Conservation (phyloP, 495 filamentous ascomycete species). For the Acidomyces sp. region DNA sequence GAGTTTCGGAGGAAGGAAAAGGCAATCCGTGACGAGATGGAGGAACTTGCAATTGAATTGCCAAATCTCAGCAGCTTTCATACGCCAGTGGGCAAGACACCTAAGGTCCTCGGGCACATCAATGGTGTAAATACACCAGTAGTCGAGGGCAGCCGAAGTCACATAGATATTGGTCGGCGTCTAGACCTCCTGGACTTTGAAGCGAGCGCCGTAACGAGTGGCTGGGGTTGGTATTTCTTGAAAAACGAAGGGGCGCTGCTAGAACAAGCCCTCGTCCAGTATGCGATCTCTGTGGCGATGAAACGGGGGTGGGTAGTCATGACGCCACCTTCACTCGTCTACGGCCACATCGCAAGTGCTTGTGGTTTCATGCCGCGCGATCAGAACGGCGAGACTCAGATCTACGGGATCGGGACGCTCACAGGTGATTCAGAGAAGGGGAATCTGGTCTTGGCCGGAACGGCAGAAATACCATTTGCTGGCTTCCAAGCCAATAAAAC, state of each 20-base stretch:
- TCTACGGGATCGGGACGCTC: constrained; percentile 58
- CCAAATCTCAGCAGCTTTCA: constrained; percentile 71
- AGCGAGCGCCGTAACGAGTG: constrained; percentile 59
- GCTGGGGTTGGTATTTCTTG: constrained; percentile 97
- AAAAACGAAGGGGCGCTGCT: constrained; percentile 77
- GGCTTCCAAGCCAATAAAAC: constrained; percentile 70
- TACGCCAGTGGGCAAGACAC: constrained; percentile 58
- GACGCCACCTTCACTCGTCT: constrained; percentile 78
- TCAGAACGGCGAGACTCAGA: constrained; percentile 76
- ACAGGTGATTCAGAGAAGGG: constrained; percentile 39
- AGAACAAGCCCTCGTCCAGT: constrained; percentile 84
- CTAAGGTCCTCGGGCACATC: constrained; percentile 51
- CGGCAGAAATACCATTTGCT: constrained; percentile 88
- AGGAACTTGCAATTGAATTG: constrained; percentile 59
- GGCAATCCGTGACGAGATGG: constrained; percentile 50
- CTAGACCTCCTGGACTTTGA: constrained; percentile 77
- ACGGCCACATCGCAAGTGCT: constrained; percentile 75
- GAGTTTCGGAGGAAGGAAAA: constrained; percentile 47
- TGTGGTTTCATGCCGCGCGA: constrained; percentile 93
- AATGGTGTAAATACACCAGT: constrained; percentile 54
- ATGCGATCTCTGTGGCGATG: constrained; percentile 57
- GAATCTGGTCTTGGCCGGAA: constrained; percentile 62
- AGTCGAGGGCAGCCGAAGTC: constrained; percentile 26
- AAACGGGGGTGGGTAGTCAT: constrained; percentile 62
- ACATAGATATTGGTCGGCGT: constrained; percentile 71